Evolutionary conservation across 345 rosid genomes (phyloP).

Genomic region (Psidium friedrichsthalianum): DNA sequence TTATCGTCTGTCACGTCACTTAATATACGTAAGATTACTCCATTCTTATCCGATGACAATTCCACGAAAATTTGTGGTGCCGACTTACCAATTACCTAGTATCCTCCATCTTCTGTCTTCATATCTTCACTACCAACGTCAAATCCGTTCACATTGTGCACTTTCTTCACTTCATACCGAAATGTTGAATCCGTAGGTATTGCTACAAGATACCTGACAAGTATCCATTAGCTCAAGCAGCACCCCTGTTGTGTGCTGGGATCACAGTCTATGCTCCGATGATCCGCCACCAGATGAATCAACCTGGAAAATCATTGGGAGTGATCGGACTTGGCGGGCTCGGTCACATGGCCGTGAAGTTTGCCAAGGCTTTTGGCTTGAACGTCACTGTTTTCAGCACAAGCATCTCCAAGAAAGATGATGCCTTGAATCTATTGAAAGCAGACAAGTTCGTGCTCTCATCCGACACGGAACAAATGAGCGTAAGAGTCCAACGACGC

Average conservation of each 20-base stretch:
- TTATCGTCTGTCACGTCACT: background rate
- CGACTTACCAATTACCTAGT: background rate
- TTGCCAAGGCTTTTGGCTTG: conserved; percentile 38
- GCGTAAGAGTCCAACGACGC: conserved; percentile 15
- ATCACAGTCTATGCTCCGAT: conserved; percentile 31
- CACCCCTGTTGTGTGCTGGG: conserved; percentile 34
- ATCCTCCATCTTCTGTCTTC: background rate
- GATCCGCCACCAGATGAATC: conserved; percentile 29
- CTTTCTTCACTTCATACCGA: background rate
- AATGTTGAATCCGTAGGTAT: conserved; percentile 12
- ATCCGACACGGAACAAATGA: conserved; percentile 46
- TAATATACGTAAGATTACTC: background rate
- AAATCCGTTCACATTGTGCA: background rate
- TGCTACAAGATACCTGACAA: conserved; percentile 31
- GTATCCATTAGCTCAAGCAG: conserved; percentile 23
- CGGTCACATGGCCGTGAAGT: conserved; percentile 36
- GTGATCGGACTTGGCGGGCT: conserved; percentile 41
- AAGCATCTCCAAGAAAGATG: conserved; percentile 21
- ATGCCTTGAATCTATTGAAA: conserved; percentile 23
- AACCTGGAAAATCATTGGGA: conserved; percentile 28
- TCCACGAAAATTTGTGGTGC: background rate
- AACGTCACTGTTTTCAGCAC: conserved; percentile 33
- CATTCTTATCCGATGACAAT: background rate
- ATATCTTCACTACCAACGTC: background rate
- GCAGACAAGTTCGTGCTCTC: conserved; percentile 27